Evolutionary conservation across 2,329 filamentous ascomycete species (phyloP), one percentile per base, ranked within the genome.

Genomic region (Hypoxylon sp.): DNA sequence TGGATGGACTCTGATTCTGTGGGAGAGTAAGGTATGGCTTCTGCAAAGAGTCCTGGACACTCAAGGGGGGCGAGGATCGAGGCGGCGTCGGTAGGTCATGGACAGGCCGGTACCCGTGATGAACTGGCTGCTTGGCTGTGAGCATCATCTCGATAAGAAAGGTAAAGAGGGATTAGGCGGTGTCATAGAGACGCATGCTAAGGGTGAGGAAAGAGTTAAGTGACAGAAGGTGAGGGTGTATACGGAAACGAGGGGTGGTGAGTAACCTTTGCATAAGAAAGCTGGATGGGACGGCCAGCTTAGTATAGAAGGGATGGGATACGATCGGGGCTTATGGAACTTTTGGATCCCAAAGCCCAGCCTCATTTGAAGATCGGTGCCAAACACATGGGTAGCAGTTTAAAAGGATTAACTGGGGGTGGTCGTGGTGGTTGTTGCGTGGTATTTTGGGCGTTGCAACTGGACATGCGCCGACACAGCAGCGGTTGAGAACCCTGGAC

Each of bases 1-100:
- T 79, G 67, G 81, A 79, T 65, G 85, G 81, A 76, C 84, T 86
- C 75, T 82, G 79, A 74, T 81, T 82, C 48, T 79, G 80, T 67
- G 81, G 79, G 68, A 80, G 73, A 70, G 78, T 73, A 65, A 80
- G 75, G 61, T 80, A 68, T 65, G 79, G 70, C 73, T 83, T 84
- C 70, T 82, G 80, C 55, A 77, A 76, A 69, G 77, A 73, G 73
- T 87, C 85, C 80, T 82, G 82, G 70, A 82, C 80, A 73, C 79
- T 82, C 76, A 86, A 79, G 75, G 85, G 84, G 77, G 86, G 85
- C 75, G 86, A 88, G 75, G 82, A 80, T 82, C 84, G 85, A 74
- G 86, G 86, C 77, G 86, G 86, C 79, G 85, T 88, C 75, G 86
- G 86, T 75, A 88, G 82, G 79, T 89, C 86, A 88, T 89, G 84